Evolutionary conservation across 2,329 filamentous ascomycete species (phyloP).

Genomic region (Aspergillus sp.): DNA sequence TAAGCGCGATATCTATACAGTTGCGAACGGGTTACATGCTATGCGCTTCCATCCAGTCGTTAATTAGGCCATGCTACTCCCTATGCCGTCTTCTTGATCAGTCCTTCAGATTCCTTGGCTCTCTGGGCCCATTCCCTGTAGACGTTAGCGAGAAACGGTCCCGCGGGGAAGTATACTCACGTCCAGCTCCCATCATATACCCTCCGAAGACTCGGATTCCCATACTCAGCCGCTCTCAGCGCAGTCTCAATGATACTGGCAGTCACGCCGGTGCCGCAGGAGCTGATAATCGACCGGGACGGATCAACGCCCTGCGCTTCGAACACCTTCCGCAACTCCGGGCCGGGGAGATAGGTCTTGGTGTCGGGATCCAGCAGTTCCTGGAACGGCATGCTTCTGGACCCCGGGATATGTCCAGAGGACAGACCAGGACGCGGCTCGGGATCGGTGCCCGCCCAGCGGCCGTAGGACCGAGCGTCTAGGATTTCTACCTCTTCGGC

Average conservation of each 20-base stretch:
- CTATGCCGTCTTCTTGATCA: constrained; percentile 34
- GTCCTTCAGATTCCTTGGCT: constrained; percentile 35
- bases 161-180: constrained; percentile 46
- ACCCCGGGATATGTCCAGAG: constrained; percentile 85
- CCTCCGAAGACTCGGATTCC: constrained; percentile 55
- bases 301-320: constrained; percentile 70
- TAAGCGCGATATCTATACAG: too few species aligned
- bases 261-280: constrained; percentile 89
- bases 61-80: background rate
- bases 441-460: constrained; percentile 73
- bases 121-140: constrained; percentile 43
- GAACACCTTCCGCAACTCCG: constrained; percentile 67
- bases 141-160: background rate
- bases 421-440: constrained; percentile 80
- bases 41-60: too few species aligned
- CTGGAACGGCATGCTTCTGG: constrained; percentile 71
- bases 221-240: constrained; percentile 67
- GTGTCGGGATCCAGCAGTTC: constrained; percentile 72
- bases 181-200: constrained; percentile 98
- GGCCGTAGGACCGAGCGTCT: constrained; percentile 70
- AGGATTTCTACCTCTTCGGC: constrained; percentile 76
- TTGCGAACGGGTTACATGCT: too few species aligned
- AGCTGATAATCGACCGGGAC: constrained; percentile 70
- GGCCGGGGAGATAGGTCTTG: constrained; percentile 65
- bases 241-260: constrained; percentile 86